Base-by-base conservation (phyloP, 1,139 yeast genomes). In the Kodamaea plutei region DNA sequence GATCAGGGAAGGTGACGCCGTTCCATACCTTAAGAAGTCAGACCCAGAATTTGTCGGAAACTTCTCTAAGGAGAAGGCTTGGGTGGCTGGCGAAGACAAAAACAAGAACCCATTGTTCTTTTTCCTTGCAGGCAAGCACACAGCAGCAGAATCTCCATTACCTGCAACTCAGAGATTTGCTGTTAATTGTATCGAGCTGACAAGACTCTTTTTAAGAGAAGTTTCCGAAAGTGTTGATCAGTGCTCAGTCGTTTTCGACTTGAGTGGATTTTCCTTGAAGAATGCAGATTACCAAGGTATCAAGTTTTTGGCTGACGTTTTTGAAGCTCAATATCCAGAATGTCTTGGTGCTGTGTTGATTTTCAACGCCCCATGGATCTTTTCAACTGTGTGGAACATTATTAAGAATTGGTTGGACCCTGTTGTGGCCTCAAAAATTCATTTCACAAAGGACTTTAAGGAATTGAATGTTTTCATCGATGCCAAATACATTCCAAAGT, bases 251-350 rank as follows among this genome's bases (percentile, higher is more conserved):
- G 56, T 68, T 21, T 68, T 68, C 42, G 74, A 68, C 44, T 58
- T 67, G 50, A 61, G 69, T 12, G 73, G 72, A 6, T 68, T 68
- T 38, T 56, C 70, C 4, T 57, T 68, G 48, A 63, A 64, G 41
- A 68, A 67, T 42, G 69, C 72, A 22, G 74, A 68, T 45, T 58
- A 62, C 39, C 57, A 60, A 26, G 57, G 70, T 8, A 61, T 66
- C 36, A 67, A 67, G 44, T 68, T 67, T 35, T 56, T 68, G 40
- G 68, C 69, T 15, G 66, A 62, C 31, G 62, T 59, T 21, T 65
- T 68, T 39, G 73, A 67, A 48, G 72, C 73, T 6, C 69, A 67
- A 37, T 68, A 66, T 40, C 74, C 74, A n/a, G 73, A 68, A 44
- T 55, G 58, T 36, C 61, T 68, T 52, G 71, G 68, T 6, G 42